phyloP scores from a whole-genome alignment of 768 basidiomycete species.

The Austroboletus eburneus region DNA sequence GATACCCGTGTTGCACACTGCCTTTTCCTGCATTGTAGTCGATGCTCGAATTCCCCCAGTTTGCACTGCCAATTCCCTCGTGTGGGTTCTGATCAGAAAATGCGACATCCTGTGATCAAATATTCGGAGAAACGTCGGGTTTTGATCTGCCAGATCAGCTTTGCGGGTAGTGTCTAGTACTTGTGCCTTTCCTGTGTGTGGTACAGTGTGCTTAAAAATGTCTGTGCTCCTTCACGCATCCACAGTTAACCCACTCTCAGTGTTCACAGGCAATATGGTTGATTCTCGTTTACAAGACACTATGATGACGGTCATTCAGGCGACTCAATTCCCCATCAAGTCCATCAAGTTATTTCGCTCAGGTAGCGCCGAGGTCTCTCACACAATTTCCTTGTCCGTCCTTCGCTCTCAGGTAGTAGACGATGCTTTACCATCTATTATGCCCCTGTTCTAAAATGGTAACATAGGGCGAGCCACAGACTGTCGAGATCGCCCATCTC shows the following conservation, averaged over 20 bases:
- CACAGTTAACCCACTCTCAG: too few relatives aligned
- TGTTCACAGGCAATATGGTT: too few relatives aligned
- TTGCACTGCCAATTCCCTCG: neutral
- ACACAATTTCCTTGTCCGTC: slow-evolving; percentile 15
- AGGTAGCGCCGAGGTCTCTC: slow-evolving; percentile 14
- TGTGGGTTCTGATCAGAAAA: slow-evolving; percentile 1
- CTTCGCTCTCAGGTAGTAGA: slow-evolving; percentile 8
- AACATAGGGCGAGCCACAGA: neutral
- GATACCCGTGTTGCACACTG: too few relatives aligned
- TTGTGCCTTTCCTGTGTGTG: too few relatives aligned
- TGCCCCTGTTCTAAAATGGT: neutral
- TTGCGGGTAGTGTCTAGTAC: too few relatives aligned
- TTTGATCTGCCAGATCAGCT: neutral
- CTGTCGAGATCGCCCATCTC: slow-evolving; percentile 15
- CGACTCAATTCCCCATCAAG: slow-evolving; percentile 13
- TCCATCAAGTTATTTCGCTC: slow-evolving; percentile 17
- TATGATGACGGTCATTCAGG: slow-evolving; percentile 7
- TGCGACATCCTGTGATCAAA: neutral
- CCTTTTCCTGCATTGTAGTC: slow-evolving; percentile 9
- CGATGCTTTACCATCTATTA: neutral
- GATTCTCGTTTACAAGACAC: neutral
- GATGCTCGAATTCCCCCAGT: neutral
- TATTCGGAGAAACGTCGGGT: too few relatives aligned
- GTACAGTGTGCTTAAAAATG: too few relatives aligned
- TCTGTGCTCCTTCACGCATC: too few relatives aligned